Percentiles rank a stretch among this genome's conserved stretches.
Evolutionary conservation across 306 rosid species (phyloP).

Genomic region (Chamaecrista fasciculata): DNA sequence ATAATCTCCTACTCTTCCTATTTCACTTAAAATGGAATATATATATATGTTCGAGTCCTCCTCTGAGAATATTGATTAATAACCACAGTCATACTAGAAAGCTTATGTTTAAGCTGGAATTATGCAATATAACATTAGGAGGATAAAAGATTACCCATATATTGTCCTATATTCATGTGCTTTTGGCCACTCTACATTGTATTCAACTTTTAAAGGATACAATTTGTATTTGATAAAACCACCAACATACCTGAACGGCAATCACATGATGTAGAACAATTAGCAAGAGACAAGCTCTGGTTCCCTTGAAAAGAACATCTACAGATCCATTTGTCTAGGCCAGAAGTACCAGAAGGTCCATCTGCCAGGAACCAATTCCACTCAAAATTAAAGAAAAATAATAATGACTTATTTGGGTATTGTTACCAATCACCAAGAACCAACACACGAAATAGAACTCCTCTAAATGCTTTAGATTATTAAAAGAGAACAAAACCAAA

Average conservation of each 20-base stretch:
- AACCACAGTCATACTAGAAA: background rate
- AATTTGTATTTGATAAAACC: constrained; percentile 18
- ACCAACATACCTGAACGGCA: constrained; percentile 70
- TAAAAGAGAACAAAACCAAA: background rate
- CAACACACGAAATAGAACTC: background rate
- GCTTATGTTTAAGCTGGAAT: constrained; percentile 11
- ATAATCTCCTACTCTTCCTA: constrained; percentile 12
- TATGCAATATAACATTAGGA: constrained; percentile 1
- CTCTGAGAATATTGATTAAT: background rate
- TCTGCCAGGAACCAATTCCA: constrained; percentile 43
- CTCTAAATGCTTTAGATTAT: constrained; percentile 15
- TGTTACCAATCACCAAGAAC: background rate
- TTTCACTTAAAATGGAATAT: constrained; percentile 9
- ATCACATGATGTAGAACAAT: constrained; percentile 84
- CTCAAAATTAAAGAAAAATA: constrained; percentile 26
- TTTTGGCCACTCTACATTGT: background rate
- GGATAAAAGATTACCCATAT: background rate
- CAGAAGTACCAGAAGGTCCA: constrained; percentile 41
- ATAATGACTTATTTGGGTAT: background rate
- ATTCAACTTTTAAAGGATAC: background rate
- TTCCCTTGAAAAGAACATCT: constrained; percentile 55
- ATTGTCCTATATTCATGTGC: background rate
- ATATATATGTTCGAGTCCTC: background rate
- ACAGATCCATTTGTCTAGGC: constrained; percentile 69
- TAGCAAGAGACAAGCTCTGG: constrained; percentile 47